Conservation (phyloP, 306 rosid genomes). For the Argentina anserina region DNA sequence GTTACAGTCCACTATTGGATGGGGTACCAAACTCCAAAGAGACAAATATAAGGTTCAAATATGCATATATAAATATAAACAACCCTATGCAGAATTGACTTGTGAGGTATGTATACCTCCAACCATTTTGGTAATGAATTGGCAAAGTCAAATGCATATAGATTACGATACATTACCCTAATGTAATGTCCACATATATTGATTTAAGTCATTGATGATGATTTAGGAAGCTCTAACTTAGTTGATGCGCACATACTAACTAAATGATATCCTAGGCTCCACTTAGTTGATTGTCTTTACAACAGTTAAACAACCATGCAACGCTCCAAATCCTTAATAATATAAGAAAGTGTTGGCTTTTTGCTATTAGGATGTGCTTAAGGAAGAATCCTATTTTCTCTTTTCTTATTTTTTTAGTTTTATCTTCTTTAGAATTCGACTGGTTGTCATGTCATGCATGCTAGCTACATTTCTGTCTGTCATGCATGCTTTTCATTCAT, state of each 20-base stretch:
- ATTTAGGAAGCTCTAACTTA: background rate
- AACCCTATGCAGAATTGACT: background rate
- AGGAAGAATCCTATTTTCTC: background rate
- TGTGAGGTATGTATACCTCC: background rate
- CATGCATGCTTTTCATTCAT: background rate
- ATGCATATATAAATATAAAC: background rate
- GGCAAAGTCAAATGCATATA: background rate
- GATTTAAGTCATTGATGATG: background rate
- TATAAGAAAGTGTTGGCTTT: background rate
- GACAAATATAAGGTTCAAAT: background rate
- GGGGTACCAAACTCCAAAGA: background rate
- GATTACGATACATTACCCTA: background rate
- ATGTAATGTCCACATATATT: background rate
- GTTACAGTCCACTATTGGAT: background rate
- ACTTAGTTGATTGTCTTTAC: background rate
- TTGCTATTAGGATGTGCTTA: background rate
- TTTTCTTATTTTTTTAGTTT: background rate
- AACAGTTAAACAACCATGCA: background rate
- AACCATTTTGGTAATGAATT: background rate
- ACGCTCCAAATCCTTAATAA: background rate
- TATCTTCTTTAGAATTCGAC: background rate
- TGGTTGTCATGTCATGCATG: constrained; percentile 1
- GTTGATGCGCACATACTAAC: background rate
- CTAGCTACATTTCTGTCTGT: background rate
- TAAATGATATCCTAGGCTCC: background rate